Conservation (phyloP, 2,329 filamentous ascomycete genomes). For the Aspergillus alliaceus region DNA sequence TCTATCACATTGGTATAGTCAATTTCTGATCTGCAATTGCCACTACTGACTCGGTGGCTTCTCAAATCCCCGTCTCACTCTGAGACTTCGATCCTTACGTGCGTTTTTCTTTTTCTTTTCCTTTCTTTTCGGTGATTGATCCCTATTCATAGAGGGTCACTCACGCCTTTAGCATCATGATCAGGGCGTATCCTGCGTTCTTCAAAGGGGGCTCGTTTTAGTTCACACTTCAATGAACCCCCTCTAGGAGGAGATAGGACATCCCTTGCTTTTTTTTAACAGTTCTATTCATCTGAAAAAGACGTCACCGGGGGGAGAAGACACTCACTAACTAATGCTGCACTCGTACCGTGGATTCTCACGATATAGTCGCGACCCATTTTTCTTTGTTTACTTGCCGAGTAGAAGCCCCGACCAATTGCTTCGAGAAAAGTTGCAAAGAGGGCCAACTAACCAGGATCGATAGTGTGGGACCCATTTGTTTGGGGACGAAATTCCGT, state of each 20-base stretch:
- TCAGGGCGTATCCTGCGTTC: neutral
- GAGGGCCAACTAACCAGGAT: neutral
- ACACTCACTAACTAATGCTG: too few species aligned
- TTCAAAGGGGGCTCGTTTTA: neutral
- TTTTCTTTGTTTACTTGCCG: neutral
- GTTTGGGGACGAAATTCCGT: slow-evolving; percentile 7
- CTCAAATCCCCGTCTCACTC: slow-evolving; percentile 1
- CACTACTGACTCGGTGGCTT: slow-evolving; percentile 2
- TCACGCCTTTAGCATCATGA: neutral
- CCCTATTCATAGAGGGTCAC: neutral
- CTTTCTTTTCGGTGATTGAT: neutral
- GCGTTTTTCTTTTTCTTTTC: neutral
- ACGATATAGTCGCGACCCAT: neutral
- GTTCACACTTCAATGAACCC: neutral
- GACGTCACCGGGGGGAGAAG: neutral
- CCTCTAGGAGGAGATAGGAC: neutral
- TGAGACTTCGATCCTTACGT: neutral
- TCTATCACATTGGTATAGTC: slow-evolving; percentile 17
- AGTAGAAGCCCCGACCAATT: neutral
- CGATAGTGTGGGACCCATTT: neutral
- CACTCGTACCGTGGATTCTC: neutral
- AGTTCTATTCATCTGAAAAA: too few species aligned
- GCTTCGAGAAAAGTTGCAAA: too few species aligned
- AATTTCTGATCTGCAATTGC: slow-evolving; percentile 5
- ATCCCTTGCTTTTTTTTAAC: neutral